These are phyloP conservation scores for Rubia yunnanensis DNA, from an alignment of 257 asterid genomes.

Conservation along the genomic window DNA sequence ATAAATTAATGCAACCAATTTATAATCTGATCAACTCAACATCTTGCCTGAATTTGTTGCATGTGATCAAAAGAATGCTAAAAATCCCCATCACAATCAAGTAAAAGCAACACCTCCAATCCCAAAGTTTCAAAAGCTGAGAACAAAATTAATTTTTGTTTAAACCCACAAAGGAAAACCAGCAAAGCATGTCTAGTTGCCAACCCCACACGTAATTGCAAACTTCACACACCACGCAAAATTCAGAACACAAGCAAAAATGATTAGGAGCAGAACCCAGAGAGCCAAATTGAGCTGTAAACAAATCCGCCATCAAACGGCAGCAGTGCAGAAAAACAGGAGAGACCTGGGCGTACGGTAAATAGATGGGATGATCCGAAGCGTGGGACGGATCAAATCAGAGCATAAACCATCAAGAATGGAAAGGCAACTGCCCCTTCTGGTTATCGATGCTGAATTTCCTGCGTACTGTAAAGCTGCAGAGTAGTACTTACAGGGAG, in stretches of 20 bases:
- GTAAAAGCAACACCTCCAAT: constrained; percentile 5
- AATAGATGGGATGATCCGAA: not conserved
- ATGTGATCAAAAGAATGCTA: constrained; percentile 12
- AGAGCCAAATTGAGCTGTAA: constrained; percentile 8
- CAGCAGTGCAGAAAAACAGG: constrained; percentile 3
- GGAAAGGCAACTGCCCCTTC: constrained; percentile 7
- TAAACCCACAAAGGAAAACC: constrained; percentile 18
- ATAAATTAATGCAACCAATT: not conserved
- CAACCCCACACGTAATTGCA: constrained; percentile 21
- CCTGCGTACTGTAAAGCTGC: constrained; percentile 10
- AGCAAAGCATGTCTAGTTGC: constrained; percentile 33
- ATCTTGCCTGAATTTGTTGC: constrained; percentile 12
- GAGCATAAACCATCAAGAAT: constrained; percentile 1
- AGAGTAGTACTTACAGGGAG: constrained; percentile 1
- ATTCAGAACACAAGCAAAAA: not conserved
- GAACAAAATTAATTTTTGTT: constrained; percentile 16
- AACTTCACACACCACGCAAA: not conserved
- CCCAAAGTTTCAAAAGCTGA: constrained; percentile 18
- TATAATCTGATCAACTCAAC: not conserved
- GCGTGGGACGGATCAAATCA: constrained; percentile 23
- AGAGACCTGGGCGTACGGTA: constrained; percentile 13
- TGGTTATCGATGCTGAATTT: not conserved
- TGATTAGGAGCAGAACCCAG: not conserved
- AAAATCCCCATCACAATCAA: constrained; percentile 1
- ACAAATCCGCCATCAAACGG: constrained; percentile 2